Evolutionary conservation across 2,329 filamentous ascomycete species (phyloP), one percentile per base, ranked within the genome.

Genomic region (Fusarium avenaceum): DNA sequence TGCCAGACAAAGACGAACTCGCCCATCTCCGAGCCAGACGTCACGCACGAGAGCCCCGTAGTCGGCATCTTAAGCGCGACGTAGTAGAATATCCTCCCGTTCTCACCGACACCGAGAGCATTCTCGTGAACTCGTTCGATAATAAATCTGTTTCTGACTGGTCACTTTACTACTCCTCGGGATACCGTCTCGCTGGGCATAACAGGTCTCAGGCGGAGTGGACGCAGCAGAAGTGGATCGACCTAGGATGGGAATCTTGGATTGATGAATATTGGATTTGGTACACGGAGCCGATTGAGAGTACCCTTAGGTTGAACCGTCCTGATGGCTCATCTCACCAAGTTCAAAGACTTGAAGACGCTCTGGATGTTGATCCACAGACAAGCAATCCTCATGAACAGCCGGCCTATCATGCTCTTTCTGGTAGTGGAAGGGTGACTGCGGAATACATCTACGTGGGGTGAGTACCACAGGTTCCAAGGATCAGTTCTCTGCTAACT

Each of bases 191-290:
- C 1, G 67, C 61, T 11, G 68, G 68, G 0, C 68, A 71, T 10
- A 71, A 71, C 43, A 43, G 57, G 6, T 63, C 64, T 1, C 68
- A 69, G 6, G 68, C 68, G 1, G 68, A 69, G 4, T 71, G 68
- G 68, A 70, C 67, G 3, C 65, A 68, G 46, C 42, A 66, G 10
- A 68, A 71, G 2, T 71, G 68, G 68, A 68, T 53, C 0, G 65
- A 68, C 4, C 24, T 46, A 2, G 67, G 68, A 1, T 71, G 68
- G 64, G 67, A 70, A 3, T 68, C 67, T 0, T 68, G 64, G 55
- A 70, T 71, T 4, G 61, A 62, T 4, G 68, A 71, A 45, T 71
- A 71, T 15, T 70, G 65, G 64, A 69, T 70, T 2, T 68, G 54
- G 19, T 71, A 70, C 1, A 71, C 67, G 1, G 68, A 70, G 0